Conservation (phyloP, 2,329 filamentous ascomycete genomes). For the Emydomyces testavorans region DNA sequence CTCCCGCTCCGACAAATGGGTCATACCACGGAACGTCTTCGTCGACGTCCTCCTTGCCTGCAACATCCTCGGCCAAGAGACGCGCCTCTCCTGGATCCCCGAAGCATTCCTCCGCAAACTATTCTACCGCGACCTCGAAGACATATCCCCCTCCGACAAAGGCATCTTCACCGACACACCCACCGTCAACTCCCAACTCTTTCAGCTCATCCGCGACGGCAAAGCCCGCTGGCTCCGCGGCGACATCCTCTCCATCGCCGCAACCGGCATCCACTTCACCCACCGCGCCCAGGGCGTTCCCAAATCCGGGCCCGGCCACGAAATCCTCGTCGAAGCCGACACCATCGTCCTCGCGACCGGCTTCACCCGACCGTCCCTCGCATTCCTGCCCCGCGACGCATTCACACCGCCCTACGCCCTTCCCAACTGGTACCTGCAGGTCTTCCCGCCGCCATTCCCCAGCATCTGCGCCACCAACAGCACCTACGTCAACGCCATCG, state of each 20-base stretch:
- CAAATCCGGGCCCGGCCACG: constrained; percentile 59
- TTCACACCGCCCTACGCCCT: constrained; percentile 64
- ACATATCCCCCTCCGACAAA: constrained; percentile 57
- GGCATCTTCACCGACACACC: constrained; percentile 75
- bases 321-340: constrained; percentile 57
- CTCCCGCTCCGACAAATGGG: constrained; percentile 72
- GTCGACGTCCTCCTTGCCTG: constrained; percentile 61
- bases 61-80: constrained; percentile 72
- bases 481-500: constrained; percentile 70
- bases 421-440: constrained; percentile 81
- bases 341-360: constrained; percentile 76
- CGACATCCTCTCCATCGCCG: constrained; percentile 58
- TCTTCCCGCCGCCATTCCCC: constrained; percentile 64
- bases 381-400: constrained; percentile 60
- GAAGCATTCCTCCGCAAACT: constrained; percentile 62
- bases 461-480: constrained; percentile 71
- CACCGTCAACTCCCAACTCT: constrained; percentile 75
- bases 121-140: constrained; percentile 71
- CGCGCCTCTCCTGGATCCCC: constrained; percentile 62
- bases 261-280: constrained; percentile 58
- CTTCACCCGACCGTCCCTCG: constrained; percentile 60
- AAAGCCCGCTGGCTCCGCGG: constrained; percentile 69
- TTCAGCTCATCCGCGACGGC: constrained; percentile 60
- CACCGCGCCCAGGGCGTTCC: constrained; percentile 60
- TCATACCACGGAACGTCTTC: constrained; percentile 68